phyloP scores from a whole-genome alignment of 805 yeast genomes.

The baker's yeast (Saccharomyces cerevisiae) region DNA sequence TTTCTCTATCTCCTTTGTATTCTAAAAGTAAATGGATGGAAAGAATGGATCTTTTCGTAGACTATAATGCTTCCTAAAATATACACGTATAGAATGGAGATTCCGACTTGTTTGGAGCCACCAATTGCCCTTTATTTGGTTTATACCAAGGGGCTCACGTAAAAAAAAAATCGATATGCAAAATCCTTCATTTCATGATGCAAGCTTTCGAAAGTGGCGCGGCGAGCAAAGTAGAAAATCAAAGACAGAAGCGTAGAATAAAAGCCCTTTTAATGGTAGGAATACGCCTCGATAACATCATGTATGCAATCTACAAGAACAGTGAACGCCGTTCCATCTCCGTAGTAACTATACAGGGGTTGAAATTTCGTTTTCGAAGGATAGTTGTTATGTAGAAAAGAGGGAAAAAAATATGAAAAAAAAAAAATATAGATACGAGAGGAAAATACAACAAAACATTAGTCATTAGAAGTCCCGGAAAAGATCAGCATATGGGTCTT shows the following conservation, averaged over 20 bases:
- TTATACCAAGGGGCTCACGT: neutral
- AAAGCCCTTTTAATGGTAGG: neutral
- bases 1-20: neutral
- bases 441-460: neutral
- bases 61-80: neutral
- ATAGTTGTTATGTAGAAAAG: neutral
- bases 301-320: neutral
- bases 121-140: neutral
- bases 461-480: constrained; percentile 44
- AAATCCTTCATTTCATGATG: neutral
- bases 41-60: neutral
- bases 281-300: neutral
- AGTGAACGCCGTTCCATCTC: neutral
- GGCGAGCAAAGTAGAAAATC: neutral
- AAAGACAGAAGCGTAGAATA: neutral
- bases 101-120: neutral
- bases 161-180: neutral
- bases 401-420: neutral
- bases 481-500: constrained; percentile 56
- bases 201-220: neutral
- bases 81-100: neutral
- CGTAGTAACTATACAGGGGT: neutral
- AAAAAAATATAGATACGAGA: neutral
- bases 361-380: neutral
- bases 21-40: neutral